A percentile compares a stretch with the other conserved stretches of the same genome.
Conservation (phyloP, 176 grass and related monocot species). For the Eragrostis curvula region DNA sequence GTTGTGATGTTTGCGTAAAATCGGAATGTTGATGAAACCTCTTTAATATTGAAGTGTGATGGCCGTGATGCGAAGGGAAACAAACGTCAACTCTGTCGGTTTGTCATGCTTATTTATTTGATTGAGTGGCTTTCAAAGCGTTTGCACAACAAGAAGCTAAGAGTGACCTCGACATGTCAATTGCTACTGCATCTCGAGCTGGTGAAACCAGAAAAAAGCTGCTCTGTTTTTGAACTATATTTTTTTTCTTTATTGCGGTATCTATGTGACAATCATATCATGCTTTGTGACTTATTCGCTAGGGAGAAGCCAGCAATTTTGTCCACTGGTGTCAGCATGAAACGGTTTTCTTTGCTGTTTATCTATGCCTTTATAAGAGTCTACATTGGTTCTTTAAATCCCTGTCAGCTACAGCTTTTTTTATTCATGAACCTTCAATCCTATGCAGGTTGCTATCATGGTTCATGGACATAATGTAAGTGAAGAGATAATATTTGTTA, state of each 20-base stretch:
- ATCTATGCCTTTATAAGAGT: not conserved
- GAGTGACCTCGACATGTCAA: not conserved
- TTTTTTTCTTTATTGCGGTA: not conserved
- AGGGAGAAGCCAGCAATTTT: no score
- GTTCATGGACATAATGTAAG: not conserved
- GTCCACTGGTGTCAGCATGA: no score
- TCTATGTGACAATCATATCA: not conserved
- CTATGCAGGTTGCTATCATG: not conserved
- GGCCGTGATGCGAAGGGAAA: not conserved
- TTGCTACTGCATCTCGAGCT: slow-evolving; percentile 9
- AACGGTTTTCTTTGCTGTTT: not conserved
- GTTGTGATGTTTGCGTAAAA: not conserved
- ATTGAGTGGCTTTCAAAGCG: not conserved
- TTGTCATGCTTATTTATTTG: not conserved
- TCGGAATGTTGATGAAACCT: not conserved
- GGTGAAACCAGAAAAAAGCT: not conserved
- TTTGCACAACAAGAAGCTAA: not conserved
- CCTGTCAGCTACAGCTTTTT: not conserved
- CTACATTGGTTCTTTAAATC: not conserved
- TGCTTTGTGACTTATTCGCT: no score
- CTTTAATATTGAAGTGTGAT: not conserved
- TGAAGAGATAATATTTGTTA: not conserved
- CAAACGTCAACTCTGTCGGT: not conserved
- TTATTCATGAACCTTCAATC: not conserved
- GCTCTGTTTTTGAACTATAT: not conserved